Evolutionary conservation across 1,139 yeast species (phyloP).

Genomic region (Blastobotrys ciferrii): DNA sequence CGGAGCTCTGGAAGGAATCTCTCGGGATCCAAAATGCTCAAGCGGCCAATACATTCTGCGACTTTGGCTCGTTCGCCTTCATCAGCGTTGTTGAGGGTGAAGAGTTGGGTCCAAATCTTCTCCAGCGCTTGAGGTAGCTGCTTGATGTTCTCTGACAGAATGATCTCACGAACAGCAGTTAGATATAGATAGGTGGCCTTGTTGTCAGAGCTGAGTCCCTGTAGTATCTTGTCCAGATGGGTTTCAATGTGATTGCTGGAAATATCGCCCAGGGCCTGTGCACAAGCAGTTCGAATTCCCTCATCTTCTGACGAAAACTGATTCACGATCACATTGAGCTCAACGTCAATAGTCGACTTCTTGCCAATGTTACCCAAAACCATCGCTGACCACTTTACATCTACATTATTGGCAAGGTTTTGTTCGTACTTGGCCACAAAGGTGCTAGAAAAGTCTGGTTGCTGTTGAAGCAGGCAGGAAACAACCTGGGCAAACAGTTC

Average conservation of each 20-base stretch:
- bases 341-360: conserved; percentile 31
- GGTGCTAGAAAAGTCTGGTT: neutral
- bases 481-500: neutral
- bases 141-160: conserved; percentile 23
- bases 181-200: conserved; percentile 38
- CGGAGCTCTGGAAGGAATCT: conserved; percentile 32
- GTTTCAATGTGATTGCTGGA: conserved; percentile 41
- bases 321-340: conserved; percentile 38
- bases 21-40: conserved; percentile 33
- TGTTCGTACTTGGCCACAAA: conserved; percentile 6
- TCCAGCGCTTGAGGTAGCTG: conserved; percentile 16
- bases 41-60: conserved; percentile 42
- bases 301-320: conserved; percentile 39
- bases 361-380: conserved; percentile 49
- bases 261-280: conserved; percentile 54
- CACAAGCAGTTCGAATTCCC: conserved; percentile 46
- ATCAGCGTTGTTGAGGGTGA: conserved; percentile 26
- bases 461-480: neutral
- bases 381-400: conserved; percentile 20
- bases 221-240: conserved; percentile 40
- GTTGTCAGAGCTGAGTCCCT: conserved; percentile 29
- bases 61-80: conserved; percentile 35
- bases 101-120: conserved; percentile 31
- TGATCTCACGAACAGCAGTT: conserved; percentile 42
- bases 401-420: conserved; percentile 3